phyloP scores from a whole-genome alignment of 1,139 yeast genomes.

The Geotrichum carabidarum region DNA sequence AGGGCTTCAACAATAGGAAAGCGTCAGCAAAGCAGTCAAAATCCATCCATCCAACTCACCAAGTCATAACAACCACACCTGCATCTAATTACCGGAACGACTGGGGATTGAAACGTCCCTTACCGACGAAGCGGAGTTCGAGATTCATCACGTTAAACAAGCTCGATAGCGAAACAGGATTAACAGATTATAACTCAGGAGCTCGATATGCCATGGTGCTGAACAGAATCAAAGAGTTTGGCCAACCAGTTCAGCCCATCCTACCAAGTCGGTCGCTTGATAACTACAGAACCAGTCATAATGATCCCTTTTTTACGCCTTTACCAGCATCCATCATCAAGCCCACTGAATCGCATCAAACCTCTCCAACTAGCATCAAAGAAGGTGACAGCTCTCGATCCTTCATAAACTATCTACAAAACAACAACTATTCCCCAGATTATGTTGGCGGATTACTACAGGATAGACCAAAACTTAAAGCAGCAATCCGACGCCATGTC shows the following conservation, averaged over 20 bases:
- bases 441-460: not conserved
- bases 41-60: constrained; percentile 43
- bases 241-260: constrained; percentile 35
- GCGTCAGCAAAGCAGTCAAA: not conserved
- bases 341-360: not conserved
- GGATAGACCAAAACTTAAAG: not conserved
- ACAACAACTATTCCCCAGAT: not conserved
- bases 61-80: constrained; percentile 49
- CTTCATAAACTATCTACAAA: not conserved
- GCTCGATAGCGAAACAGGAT: constrained; percentile 45
- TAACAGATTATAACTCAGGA: constrained; percentile 47
- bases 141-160: constrained; percentile 45
- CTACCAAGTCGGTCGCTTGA: not conserved
- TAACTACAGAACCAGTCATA: not conserved
- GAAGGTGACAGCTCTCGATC: not conserved
- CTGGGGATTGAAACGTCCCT: constrained; percentile 50
- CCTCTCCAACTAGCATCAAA: not conserved
- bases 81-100: constrained; percentile 47
- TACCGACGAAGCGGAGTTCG: constrained; percentile 45
- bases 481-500: not conserved
- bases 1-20: not conserved
- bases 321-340: not conserved
- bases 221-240: constrained; percentile 47
- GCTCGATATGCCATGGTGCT: constrained; percentile 47
- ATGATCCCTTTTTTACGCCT: not conserved